Base-by-base conservation (phyloP, 2,329 filamentous ascomycete species). In the Phialophora macrospora region DNA sequence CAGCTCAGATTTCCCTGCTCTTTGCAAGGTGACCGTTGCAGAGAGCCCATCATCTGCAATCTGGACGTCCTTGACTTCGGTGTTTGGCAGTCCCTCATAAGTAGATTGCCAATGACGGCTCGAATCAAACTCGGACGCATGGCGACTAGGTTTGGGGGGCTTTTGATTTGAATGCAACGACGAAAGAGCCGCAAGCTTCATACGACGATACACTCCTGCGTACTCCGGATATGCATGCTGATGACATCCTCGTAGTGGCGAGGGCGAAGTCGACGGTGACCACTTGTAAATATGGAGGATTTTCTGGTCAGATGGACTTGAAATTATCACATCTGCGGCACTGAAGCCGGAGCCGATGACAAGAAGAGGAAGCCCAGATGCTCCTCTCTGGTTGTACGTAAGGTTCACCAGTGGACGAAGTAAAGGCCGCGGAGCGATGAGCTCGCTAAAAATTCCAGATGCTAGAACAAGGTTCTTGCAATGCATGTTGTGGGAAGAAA, bases 161-260 rank as follows among this genome's bases (percentile, higher is more conserved):
- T 72, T 74, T 28, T 61, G 67, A 46, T 71, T 65, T 4, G 48
- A 54, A 4, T 70, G 26, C 30, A 67, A 57, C 38, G 70, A 70
- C 22, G 73, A 67, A 30, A 76, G 63, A 3, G 77, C 77, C 20
- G 84, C 82, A 8, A 82, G 77, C 73, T 86, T 87, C 86, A 88
- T 88, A 49, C 84, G 77, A 14, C 84, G 80, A 69, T 88, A 87
- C 1, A 88, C 79, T 8, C 82, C 80, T 0, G 86, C 85, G 72
- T 88, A 88, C 67, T 88, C 86, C 0, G 86, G 85, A 71, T 88
- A 88, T 32, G 85, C 85, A 52, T 84, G 81, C 55, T 85, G 82
- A 71, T 88, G 86, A 65, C 86, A 88, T 44, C 82, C 81, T 22
- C 83, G 82, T 12, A 88, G 75, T 1, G 85, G 86, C 0, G 84